Base-by-base conservation (phyloP, 2,329 filamentous ascomycete genomes). In the Ustulina deusta region DNA sequence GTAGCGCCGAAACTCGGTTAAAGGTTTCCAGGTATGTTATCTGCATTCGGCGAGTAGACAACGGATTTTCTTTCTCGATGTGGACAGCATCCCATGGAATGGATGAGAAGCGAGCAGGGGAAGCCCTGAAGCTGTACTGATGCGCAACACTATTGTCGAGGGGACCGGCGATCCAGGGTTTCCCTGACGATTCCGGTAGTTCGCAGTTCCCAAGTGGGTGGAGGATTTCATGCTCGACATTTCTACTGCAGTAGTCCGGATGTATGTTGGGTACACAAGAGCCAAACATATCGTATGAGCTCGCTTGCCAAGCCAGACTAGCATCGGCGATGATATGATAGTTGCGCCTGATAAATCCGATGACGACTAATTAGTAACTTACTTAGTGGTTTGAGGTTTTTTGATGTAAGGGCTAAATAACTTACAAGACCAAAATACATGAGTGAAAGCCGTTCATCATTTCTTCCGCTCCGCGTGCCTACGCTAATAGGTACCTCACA, bases 181-280 rank as follows among this genome's bases (percentile, higher is more conserved):
- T n/a, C 56, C 46, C 11, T 25, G 48, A 34, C 59, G 46, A 42
- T 57, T 57, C 36, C 54, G 61, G 61, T 44, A 61, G 38, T 54
- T 61, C 22, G 61, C 44, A 46, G 44, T 32, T 32, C 27, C 61
- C 20, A 20, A 52, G 34, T 20, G 22, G 57, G 38, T 22, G 34
- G 11, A 65, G 57, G 51, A 61, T 65, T 65, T 65, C 56, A 61
- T 58, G 61, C 51, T 65, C 46, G 57, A 58, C 61, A 65, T 61
- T 54, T 40, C 25, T 20, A 20, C 20, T 65, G 61, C 61, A 63
- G 54, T 55, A 63, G 55, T 44, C 17, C 32, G 27, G 52, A 13
- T 17, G 32, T 54, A 34, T 38, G 20, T 49, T 51, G 17, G 51
- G 27, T 56, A 49, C 61, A 57, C 42, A 44, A 32, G 32, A 51